Evolutionary conservation across 495 filamentous ascomycete species (phyloP).

Genomic region (Penicillium pulvis): DNA sequence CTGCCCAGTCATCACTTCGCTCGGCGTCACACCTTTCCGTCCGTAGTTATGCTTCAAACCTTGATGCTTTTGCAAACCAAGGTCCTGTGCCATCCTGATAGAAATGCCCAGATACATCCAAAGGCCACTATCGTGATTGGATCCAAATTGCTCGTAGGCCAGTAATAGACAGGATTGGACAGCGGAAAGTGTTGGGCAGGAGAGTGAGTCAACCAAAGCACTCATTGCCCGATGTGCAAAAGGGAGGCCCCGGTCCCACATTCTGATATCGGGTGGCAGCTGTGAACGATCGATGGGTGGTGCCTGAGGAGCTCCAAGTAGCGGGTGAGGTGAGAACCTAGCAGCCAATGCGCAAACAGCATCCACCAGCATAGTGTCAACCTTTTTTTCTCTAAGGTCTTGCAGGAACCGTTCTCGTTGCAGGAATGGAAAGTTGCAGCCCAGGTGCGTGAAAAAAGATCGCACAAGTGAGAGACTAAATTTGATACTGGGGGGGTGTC

Average conservation of each 20-base stretch:
- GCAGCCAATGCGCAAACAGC: conserved; percentile 79
- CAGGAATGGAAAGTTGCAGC: conserved; percentile 82
- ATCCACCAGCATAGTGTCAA: conserved; percentile 87
- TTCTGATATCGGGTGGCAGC: conserved; percentile 38
- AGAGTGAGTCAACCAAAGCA: conserved; percentile 72
- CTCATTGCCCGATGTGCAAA: conserved; percentile 79
- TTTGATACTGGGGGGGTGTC: conserved; percentile 67
- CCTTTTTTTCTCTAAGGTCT: conserved; percentile 71
- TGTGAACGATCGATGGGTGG: conserved; percentile 53
- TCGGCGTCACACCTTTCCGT: conserved; percentile 53
- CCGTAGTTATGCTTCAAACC: conserved; percentile 71
- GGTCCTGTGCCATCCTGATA: conserved; percentile 83
- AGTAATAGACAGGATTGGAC: conserved; percentile 79
- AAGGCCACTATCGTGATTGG: conserved; percentile 80
- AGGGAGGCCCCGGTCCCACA: conserved; percentile 60
- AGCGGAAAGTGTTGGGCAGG: conserved; percentile 75
- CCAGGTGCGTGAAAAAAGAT: conserved; percentile 78
- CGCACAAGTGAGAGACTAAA: conserved; percentile 71
- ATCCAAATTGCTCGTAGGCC: conserved; percentile 84
- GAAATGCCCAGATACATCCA: conserved; percentile 90
- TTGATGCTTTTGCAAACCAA: conserved; percentile 77
- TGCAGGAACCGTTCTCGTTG: conserved; percentile 67
- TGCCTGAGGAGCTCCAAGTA: conserved; percentile 57
- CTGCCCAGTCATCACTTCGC: conserved; percentile 49
- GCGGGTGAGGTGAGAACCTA: conserved; percentile 71